Base-by-base conservation (phyloP, 805 yeast species). In the Candida ulmi region DNA sequence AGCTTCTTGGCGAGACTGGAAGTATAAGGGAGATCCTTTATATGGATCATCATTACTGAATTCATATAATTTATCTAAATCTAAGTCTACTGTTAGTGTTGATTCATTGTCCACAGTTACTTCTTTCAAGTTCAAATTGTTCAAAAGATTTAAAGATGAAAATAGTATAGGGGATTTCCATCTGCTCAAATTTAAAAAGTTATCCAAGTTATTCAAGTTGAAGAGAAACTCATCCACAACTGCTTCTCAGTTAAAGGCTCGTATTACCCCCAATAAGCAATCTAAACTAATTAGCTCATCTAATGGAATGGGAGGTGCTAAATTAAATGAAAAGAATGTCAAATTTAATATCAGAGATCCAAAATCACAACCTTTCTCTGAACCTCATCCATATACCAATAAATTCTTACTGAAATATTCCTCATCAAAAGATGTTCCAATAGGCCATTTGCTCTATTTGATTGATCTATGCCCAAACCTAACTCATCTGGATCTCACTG, bases 1-100 rank as follows among this genome's bases (percentile, higher is more conserved):
- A 37, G 95, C 95, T 0, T 83, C 91, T 9, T 88, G 96, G 96
- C 71, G 96, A 55, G 96, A 88, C 58, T 88, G 95, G 95, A 83
- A 86, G 52, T 81, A 72, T 52, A 72, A 86, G 45, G 74, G 73
- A 37, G 88, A 83, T 59, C 86, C 91, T 1, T 57, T 84, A 27
- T 82, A 81, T 53, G 68, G 73, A 1, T 57, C 69, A 4, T 49
- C 60, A 6, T 38, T 58, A 37, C 44, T 65, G 45, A 65, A 57
- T 47, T 57, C 66, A 1, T 54, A 51, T 33, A 53, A 39, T 11
- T 40, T 53, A 33, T 46, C 52, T n/a, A 52, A 48, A 36, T 38
- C 53, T 8, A 54, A 51, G 35, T 55, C 60, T 2, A 37, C 47
- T 11, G 31, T 47, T 9, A 55, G 58, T 38, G 43, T 44, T 28